A percentile compares a stretch with the other conserved stretches of the same genome.
phyloP scores from a whole-genome alignment of 305 asterid species.

The Ilex paraguariensis region DNA sequence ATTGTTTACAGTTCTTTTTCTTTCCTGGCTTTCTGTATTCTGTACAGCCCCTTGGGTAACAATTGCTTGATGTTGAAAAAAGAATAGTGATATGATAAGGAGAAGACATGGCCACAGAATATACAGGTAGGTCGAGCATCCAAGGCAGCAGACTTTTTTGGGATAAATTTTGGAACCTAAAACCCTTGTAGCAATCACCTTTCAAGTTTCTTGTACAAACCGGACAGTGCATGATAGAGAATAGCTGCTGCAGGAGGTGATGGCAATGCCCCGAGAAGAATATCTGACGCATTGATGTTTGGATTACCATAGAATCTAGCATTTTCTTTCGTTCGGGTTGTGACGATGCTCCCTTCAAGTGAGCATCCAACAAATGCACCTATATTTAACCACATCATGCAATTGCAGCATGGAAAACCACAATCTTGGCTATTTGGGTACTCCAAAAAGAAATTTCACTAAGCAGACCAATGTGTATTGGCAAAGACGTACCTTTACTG shows the following conservation, averaged over 20 bases:
- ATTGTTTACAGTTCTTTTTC: no score
- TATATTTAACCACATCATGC: not conserved
- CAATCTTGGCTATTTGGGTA: not conserved
- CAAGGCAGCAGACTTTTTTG: no score
- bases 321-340: slow-evolving; percentile 28
- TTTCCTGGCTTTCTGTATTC: no score
- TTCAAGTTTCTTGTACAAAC: slow-evolving; percentile 19
- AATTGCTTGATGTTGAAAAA: no score
- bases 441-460: not conserved
- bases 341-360: slow-evolving; percentile 35
- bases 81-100: no score
- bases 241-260: slow-evolving; percentile 43
- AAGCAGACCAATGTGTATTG: no score
- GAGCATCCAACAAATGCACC: slow-evolving; percentile 47
- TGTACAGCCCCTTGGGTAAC: no score
- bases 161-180: no score
- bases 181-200: not conserved
- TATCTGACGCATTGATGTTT: slow-evolving; percentile 26
- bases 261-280: slow-evolving; percentile 32
- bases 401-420: not conserved
- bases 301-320: slow-evolving; percentile 32
- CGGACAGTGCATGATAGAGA: slow-evolving; percentile 26
- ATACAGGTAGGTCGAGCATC: no score
- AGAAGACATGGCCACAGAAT: no score
- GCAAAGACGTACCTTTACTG: not conserved